These are phyloP conservation scores for Graphiopsis chlorocephala DNA, from an alignment of 2,329 filamentous ascomycete species.

Conservation along the genomic window DNA sequence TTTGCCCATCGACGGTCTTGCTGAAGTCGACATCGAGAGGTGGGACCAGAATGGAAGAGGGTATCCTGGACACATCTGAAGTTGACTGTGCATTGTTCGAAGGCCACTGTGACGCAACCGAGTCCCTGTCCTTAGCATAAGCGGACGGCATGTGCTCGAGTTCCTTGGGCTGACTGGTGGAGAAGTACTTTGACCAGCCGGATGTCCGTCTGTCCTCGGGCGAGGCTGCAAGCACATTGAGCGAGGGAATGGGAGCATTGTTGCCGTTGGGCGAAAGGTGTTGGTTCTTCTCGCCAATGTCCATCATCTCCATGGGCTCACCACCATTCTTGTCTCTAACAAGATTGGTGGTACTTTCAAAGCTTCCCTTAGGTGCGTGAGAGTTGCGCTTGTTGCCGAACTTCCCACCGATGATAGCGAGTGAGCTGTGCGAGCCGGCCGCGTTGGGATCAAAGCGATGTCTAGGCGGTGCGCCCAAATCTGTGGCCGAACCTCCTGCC, in stretches of 20 bases:
- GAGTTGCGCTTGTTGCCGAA: slow-evolving; percentile 49
- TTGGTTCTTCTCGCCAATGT: slow-evolving; percentile 38
- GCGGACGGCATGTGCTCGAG: slow-evolving; percentile 33
- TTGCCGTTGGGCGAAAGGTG: not conserved
- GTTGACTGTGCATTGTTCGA: not conserved
- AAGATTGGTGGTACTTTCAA: slow-evolving; percentile 58
- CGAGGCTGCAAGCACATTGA: slow-evolving; percentile 38
- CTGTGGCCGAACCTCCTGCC: slow-evolving; percentile 43
- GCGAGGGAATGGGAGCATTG: slow-evolving; percentile 25
- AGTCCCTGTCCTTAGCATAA: slow-evolving; percentile 33
- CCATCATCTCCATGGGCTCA: slow-evolving; percentile 45
- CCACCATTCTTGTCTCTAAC: slow-evolving; percentile 53
- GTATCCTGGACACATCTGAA: slow-evolving; percentile 28
- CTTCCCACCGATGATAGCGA: slow-evolving; percentile 56
- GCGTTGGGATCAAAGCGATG: slow-evolving; percentile 15
- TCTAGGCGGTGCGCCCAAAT: slow-evolving; percentile 24
- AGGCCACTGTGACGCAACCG: slow-evolving; percentile 43
- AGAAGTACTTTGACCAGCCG: slow-evolving; percentile 47
- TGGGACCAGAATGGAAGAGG: slow-evolving; percentile 66
- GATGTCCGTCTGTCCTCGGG: slow-evolving; percentile 44
- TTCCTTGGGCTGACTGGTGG: slow-evolving; percentile 34
- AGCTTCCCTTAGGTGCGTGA: slow-evolving; percentile 50
- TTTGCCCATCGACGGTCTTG: slow-evolving; percentile 54
- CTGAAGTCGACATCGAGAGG: slow-evolving; percentile 59
- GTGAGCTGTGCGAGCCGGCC: slow-evolving; percentile 36